Evolutionary conservation across 768 basidiomycete genomes (phyloP).

Genomic region (Mycena chlorophos): DNA sequence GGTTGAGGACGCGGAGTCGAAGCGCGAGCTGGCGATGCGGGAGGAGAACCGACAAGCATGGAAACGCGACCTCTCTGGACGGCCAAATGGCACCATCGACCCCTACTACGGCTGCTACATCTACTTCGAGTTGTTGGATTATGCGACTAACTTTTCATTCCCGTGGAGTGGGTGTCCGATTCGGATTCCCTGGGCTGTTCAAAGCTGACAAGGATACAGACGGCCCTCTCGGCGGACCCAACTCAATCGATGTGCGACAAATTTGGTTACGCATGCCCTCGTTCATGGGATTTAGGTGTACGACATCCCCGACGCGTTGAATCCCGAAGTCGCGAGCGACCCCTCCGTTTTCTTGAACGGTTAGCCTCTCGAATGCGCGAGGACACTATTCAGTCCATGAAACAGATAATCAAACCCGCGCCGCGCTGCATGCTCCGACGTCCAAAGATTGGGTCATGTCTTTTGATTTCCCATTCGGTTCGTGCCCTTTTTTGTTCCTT

Average conservation of each 20-base stretch:
- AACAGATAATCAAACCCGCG: conserved; percentile 47
- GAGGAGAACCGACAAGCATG: conserved; percentile 31
- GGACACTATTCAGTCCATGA: neutral
- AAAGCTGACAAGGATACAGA: neutral
- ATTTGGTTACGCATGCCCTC: neutral
- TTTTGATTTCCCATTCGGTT: conserved; percentile 35
- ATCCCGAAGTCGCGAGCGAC: conserved; percentile 46
- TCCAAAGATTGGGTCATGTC: conserved; percentile 45
- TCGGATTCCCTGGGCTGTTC: too few species aligned
- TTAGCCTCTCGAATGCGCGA: conserved; percentile 27
- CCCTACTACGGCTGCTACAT: conserved; percentile 64
- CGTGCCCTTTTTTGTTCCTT: conserved; percentile 5
- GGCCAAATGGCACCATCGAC: conserved; percentile 57
- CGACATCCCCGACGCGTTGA: conserved; percentile 56
- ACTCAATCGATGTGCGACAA: conserved; percentile 36
- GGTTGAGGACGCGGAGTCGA: conserved; percentile 5
- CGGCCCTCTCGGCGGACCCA: conserved; percentile 11
- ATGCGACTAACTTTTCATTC: conserved; percentile 68
- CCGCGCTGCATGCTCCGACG: conserved; percentile 68
- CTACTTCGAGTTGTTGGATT: conserved; percentile 64
- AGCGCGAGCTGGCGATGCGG: conserved; percentile 22
- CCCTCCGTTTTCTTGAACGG: conserved; percentile 56
- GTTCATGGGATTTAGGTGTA: conserved; percentile 38
- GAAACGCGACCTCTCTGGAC: conserved; percentile 50
- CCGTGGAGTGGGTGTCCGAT: conserved; percentile 45